Evolutionary conservation across 1,284 basidiomycete species (phyloP).

Genomic region (Austroboletus niveus): DNA sequence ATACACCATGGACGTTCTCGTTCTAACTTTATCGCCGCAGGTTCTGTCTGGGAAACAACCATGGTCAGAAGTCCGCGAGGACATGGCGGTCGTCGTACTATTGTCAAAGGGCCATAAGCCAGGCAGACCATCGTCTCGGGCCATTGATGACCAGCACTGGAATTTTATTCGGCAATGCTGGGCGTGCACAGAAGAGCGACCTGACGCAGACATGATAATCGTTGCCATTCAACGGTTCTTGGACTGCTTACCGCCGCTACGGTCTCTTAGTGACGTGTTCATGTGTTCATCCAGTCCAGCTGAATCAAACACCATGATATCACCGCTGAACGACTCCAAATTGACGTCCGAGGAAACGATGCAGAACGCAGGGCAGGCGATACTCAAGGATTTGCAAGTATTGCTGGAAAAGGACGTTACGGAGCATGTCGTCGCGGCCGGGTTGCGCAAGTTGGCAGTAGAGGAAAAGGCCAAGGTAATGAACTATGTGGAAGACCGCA

Average conservation of each 20-base stretch:
- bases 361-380: slow-evolving; percentile 56
- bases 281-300: no score
- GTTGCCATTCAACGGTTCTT: not conserved
- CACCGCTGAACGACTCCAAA: no score
- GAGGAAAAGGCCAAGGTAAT: slow-evolving; percentile 50
- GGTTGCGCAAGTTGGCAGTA: slow-evolving; percentile 53
- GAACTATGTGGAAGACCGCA: slow-evolving; percentile 12
- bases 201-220: not conserved
- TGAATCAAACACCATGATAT: no score
- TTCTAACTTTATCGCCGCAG: not conserved
- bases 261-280: no score
- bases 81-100: not conserved
- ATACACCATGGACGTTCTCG: not conserved
- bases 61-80: not conserved
- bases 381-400: slow-evolving; percentile 60
- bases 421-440: slow-evolving; percentile 59
- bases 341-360: slow-evolving; percentile 57
- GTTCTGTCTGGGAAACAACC: not conserved
- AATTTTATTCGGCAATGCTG: not conserved
- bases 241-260: not conserved
- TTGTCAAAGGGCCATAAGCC: not conserved
- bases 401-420: slow-evolving; percentile 70
- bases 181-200: not conserved
- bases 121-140: not conserved
- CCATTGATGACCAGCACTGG: not conserved